A percentile compares a stretch with the other conserved stretches of the same genome.
phyloP scores from a whole-genome alignment of 73 alveolate genomes.

The Tetrahymena malaccensis region DNA sequence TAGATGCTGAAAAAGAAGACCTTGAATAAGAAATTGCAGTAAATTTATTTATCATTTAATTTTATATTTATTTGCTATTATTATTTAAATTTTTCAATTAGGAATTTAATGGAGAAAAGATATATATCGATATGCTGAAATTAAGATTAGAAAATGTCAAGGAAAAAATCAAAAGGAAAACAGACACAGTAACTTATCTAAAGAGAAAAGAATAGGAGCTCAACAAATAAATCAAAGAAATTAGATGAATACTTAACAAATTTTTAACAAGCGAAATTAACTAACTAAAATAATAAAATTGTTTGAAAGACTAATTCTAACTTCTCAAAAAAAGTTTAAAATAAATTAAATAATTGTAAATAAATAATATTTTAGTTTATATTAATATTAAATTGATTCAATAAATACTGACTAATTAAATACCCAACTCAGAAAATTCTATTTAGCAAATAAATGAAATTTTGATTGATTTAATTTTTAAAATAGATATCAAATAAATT shows the following conservation, averaged over 20 bases:
- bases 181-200: background rate
- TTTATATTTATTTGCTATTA: background rate
- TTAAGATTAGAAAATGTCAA: background rate
- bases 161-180: background rate
- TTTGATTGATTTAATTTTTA: no score
- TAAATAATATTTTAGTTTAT: no score
- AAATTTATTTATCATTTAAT: background rate
- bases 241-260: background rate
- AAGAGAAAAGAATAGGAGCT: background rate
- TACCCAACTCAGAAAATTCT: no score
- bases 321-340: no score
- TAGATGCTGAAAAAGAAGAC: background rate
- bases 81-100: background rate
- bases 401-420: no score
- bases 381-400: no score
- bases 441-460: no score
- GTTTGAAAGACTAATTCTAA: no score
- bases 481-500: no score
- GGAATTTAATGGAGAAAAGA: background rate
- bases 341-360: no score
- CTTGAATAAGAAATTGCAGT: background rate
- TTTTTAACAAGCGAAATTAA: background rate
- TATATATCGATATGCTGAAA: background rate
- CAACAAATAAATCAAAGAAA: background rate
- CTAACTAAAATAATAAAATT: background rate